These are phyloP conservation scores for Penicillium goetzii DNA, from an alignment of 495 filamentous ascomycete species.

Conservation along the genomic window DNA sequence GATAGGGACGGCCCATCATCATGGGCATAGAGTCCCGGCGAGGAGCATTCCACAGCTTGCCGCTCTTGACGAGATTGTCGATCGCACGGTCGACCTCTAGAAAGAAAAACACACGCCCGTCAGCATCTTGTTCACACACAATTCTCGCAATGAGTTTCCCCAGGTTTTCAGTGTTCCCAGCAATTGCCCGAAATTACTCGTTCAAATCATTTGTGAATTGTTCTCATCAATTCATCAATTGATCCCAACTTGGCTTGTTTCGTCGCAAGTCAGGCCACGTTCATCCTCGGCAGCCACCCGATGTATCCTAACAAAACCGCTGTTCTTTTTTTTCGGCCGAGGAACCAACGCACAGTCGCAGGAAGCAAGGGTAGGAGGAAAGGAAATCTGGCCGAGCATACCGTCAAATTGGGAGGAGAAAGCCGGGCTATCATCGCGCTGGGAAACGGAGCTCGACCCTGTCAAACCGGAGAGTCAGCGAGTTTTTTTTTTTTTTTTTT, in stretches of 20 bases:
- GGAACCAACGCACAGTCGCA: neutral
- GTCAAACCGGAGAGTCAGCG: slow-evolving; percentile 16
- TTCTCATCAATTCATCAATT: neutral
- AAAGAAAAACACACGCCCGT: slow-evolving; percentile 6
- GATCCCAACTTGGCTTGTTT: neutral
- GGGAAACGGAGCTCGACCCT: slow-evolving; percentile 79
- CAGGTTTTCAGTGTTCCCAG: neutral
- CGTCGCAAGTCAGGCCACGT: neutral
- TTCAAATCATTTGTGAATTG: neutral
- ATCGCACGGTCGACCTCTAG: slow-evolving; percentile 96
- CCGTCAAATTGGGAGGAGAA: slow-evolving; percentile 92
- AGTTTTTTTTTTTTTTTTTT: slow-evolving; percentile 25
- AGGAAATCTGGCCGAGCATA: slow-evolving; percentile 47
- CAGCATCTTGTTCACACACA: neutral
- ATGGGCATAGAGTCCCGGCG: slow-evolving; percentile 87
- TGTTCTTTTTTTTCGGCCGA: slow-evolving; percentile 5
- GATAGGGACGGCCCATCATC: slow-evolving; percentile 65
- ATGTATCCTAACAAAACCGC: slow-evolving; percentile 1
- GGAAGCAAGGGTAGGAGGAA: slow-evolving; percentile 1
- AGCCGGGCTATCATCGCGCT: slow-evolving; percentile 76
- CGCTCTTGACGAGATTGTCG: slow-evolving; percentile 94
- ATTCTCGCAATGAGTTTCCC: neutral
- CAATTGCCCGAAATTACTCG: neutral
- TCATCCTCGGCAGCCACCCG: slow-evolving; percentile 4
- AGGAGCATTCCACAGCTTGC: slow-evolving; percentile 81